Conservation (phyloP, 2,329 filamentous ascomycete genomes). For the Aspergillus ochraceoroseus region DNA sequence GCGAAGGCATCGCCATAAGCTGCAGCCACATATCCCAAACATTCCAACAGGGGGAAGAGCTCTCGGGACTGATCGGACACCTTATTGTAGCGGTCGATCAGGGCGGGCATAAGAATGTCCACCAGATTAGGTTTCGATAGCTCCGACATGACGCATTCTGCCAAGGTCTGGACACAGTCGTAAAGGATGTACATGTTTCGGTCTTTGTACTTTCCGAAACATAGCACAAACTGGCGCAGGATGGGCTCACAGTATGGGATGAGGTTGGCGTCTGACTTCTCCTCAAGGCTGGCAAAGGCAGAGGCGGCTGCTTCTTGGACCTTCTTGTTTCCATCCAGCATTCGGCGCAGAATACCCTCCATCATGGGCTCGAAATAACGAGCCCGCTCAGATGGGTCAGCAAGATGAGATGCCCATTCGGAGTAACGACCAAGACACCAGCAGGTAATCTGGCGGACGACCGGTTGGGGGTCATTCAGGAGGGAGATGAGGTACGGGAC, state of each 20-base stretch:
- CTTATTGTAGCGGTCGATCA: conserved; percentile 81
- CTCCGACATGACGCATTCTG: conserved; percentile 79
- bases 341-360: conserved; percentile 88
- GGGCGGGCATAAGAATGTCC: conserved; percentile 81
- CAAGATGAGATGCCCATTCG: conserved; percentile 76
- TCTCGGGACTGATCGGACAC: conserved; percentile 86
- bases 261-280: conserved; percentile 77
- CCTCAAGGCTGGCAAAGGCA: conserved; percentile 91
- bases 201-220: conserved; percentile 95
- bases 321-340: conserved; percentile 96
- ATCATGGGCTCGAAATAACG: conserved; percentile 92
- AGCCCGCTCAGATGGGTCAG: conserved; percentile 61
- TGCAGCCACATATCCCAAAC: conserved; percentile 86
- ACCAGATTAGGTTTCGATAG: conserved; percentile 78
- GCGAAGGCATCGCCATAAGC: conserved; percentile 77
- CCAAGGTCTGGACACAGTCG: conserved; percentile 94
- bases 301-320: conserved; percentile 95
- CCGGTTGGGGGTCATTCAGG: conserved; percentile 76
- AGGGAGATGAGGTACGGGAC: conserved; percentile 85
- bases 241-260: conserved; percentile 86
- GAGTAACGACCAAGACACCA: conserved; percentile 96
- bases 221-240: conserved; percentile 83
- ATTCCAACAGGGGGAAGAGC: conserved; percentile 92
- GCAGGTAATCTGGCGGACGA: conserved; percentile 94
- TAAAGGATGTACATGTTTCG: conserved; percentile 98